Percentiles rank a stretch among this genome's conserved stretches.
Conservation (phyloP, 441 rosid species). For the Macaranga tanarius region DNA sequence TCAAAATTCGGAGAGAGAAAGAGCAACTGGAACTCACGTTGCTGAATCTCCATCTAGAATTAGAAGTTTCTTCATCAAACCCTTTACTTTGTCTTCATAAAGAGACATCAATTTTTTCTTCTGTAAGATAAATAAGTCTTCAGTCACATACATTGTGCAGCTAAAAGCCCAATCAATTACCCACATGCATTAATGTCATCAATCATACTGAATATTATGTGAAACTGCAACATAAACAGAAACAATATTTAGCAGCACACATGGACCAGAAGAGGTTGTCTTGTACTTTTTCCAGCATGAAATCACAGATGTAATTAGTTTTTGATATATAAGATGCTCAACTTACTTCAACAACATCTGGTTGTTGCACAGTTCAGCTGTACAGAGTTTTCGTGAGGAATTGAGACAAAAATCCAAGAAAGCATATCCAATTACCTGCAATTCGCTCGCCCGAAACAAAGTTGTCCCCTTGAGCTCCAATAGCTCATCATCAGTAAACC, state of each 20-base stretch:
- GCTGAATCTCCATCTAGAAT: constrained; percentile 57
- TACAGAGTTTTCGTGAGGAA: background rate
- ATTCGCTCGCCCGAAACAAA: constrained; percentile 63
- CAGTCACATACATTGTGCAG: constrained; percentile 21
- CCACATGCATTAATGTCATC: background rate
- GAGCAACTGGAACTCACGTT: constrained; percentile 38
- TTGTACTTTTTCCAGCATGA: background rate
- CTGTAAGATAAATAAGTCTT: constrained; percentile 45
- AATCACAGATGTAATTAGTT: background rate
- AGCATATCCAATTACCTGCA: constrained; percentile 54
- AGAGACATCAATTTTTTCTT: constrained; percentile 59
- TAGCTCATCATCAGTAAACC: constrained; percentile 84
- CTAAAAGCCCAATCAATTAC: constrained; percentile 6
- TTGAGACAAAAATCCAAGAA: background rate
- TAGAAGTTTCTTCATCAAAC: constrained; percentile 73
- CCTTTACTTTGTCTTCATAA: constrained; percentile 65
- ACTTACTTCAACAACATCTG: background rate
- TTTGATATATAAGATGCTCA: background rate
- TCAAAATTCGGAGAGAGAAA: no score
- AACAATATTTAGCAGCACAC: background rate
- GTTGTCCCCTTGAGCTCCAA: constrained; percentile 75
- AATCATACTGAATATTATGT: background rate
- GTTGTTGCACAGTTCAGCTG: background rate
- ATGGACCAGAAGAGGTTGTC: background rate
- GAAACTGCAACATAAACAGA: background rate